phyloP scores from a whole-genome alignment of 148 eudicot genomes.

The Spergularia bocconei region DNA sequence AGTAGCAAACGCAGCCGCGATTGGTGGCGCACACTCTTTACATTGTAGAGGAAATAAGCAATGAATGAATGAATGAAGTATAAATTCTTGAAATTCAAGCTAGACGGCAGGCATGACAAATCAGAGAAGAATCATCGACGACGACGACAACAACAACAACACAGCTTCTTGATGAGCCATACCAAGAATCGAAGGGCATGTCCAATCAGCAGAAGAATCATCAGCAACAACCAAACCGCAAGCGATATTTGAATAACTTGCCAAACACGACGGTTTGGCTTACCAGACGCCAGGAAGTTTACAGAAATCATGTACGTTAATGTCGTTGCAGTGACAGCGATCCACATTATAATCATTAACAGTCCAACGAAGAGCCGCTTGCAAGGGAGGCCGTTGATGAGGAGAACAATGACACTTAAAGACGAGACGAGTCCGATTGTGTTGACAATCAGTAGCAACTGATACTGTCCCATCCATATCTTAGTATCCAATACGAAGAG shows the following conservation, averaged over 20 bases:
- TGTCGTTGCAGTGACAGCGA: constrained; percentile 26
- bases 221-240: constrained; percentile 17
- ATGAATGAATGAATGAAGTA: no score
- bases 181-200: constrained; percentile 2
- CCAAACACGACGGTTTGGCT: not conserved
- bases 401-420: constrained; percentile 19
- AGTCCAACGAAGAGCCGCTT: constrained; percentile 11
- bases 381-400: constrained; percentile 30
- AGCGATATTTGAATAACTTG: constrained; percentile 3
- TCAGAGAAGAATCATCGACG: no score
- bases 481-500: not conserved
- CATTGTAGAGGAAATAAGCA: no score
- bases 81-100: no score
- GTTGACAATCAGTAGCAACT: not conserved
- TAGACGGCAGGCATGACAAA: no score
- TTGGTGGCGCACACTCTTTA: no score
- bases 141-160: not conserved
- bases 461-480: not conserved
- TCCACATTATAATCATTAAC: constrained; percentile 28
- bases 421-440: constrained; percentile 27
- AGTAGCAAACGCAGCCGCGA: no score
- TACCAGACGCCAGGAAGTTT: not conserved
- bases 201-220: constrained; percentile 12
- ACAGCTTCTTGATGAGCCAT: not conserved
- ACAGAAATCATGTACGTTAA: constrained; percentile 17